A percentile compares a stretch with the other conserved stretches of the same genome.
Evolutionary conservation across 805 yeast species (phyloP).

Genomic region (Pichia gijzeniarum): DNA sequence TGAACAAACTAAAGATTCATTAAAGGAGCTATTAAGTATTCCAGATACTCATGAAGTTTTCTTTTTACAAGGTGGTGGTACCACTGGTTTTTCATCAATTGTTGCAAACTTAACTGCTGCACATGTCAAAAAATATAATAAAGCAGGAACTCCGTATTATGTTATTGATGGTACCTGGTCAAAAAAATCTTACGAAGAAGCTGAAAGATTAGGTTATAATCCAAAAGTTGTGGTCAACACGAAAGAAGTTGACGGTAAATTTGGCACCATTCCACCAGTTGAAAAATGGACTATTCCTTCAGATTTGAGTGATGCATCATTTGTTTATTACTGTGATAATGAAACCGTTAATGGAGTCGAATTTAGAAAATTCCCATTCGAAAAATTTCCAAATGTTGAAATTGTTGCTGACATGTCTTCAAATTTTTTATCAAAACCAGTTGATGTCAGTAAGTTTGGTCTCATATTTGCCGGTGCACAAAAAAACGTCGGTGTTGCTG

Average conservation of each 20-base stretch:
- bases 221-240: slow-evolving; percentile 65
- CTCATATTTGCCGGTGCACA: slow-evolving; percentile 97
- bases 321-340: slow-evolving; percentile 87
- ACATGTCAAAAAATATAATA: slow-evolving; percentile 57
- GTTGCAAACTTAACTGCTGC: slow-evolving; percentile 78
- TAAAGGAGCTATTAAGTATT: slow-evolving; percentile 57
- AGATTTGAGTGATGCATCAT: slow-evolving; percentile 66
- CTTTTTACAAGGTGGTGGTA: slow-evolving; percentile 97
- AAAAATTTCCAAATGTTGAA: slow-evolving; percentile 62
- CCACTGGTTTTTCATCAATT: slow-evolving; percentile 87
- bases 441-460: slow-evolving; percentile 83
- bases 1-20: slow-evolving; percentile 63
- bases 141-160: slow-evolving; percentile 76
- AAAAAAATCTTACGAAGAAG: slow-evolving; percentile 81
- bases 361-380: slow-evolving; percentile 45
- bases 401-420: slow-evolving; percentile 94
- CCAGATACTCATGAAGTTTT: slow-evolving; percentile 94
- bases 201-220: slow-evolving; percentile 72
- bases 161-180: slow-evolving; percentile 95
- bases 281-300: slow-evolving; percentile 55
- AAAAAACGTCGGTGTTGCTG: slow-evolving; percentile 95
- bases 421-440: slow-evolving; percentile 71
- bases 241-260: slow-evolving; percentile 51
- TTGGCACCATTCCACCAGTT: slow-evolving; percentile 58
- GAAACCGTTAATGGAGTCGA: slow-evolving; percentile 97